These are phyloP conservation scores for Cutaneotrichosporon sp. DNA, from an alignment of 1,284 basidiomycete genomes.

Conservation along the genomic window DNA sequence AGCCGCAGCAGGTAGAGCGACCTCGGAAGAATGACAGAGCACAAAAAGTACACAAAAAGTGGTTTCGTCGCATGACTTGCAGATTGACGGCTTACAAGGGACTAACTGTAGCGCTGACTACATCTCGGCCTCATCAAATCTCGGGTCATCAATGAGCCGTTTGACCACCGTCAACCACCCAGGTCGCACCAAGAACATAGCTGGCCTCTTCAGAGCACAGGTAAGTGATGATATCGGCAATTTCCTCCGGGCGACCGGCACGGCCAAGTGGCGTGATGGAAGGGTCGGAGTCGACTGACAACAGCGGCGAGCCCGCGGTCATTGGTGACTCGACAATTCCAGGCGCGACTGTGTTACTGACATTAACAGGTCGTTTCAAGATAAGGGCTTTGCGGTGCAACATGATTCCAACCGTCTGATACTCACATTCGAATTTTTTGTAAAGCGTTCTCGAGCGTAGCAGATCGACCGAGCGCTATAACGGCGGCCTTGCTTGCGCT, in stretches of 20 bases:
- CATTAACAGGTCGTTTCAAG: too few species aligned
- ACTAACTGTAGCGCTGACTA: too few species aligned
- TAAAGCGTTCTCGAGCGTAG: slow-evolving; percentile 11
- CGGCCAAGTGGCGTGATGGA: slow-evolving; percentile 24
- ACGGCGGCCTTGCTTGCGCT: slow-evolving; percentile 17
- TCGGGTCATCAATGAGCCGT: not conserved
- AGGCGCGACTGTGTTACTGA: slow-evolving; percentile 14
- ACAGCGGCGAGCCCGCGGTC: not conserved
- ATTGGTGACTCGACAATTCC: slow-evolving; percentile 7
- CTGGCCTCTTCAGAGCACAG: slow-evolving; percentile 29
- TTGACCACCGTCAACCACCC: slow-evolving; percentile 33
- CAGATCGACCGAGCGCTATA: slow-evolving; percentile 9
- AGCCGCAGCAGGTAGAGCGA: too few species aligned
- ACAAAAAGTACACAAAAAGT: too few species aligned
- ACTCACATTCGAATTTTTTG: slow-evolving; percentile 10
- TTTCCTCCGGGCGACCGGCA: slow-evolving; percentile 26
- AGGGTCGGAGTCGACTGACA: slow-evolving; percentile 12
- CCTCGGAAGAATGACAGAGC: too few species aligned
- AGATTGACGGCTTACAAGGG: too few species aligned
- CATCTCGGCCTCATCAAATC: too few species aligned
- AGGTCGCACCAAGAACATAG: slow-evolving; percentile 30
- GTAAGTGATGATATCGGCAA: slow-evolving; percentile 34
- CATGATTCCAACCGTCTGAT: not conserved
- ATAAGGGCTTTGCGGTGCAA: too few species aligned
- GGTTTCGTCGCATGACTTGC: too few species aligned